Base-by-base conservation (phyloP, 768 basidiomycete species). In the Lyophyllum semitale region DNA sequence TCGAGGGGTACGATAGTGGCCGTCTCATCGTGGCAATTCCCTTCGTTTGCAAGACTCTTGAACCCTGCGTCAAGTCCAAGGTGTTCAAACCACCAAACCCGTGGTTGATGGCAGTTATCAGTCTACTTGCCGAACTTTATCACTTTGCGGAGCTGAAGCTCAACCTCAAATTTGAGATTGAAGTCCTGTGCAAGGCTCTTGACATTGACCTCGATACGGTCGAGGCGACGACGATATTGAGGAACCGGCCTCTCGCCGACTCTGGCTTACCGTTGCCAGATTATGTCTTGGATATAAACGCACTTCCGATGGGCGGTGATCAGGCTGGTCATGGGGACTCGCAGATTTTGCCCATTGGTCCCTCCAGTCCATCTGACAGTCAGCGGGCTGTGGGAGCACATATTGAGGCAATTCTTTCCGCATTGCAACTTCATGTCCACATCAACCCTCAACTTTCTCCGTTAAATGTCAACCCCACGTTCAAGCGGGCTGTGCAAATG, bases 91-190 rank as follows among this genome's bases (percentile, higher is more conserved):
- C 94, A 18, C 97, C 97, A 23, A 99, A 98, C 69, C 97, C 97
- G 1, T 99, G 97, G 97, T 74, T 99, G 47, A 95, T 98, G 89
- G 95, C 91, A 0, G 91, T 99, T 59, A 79, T 98, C 63, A 85
- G 89, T 60, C 79, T 98, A 40, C 83, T 98, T 42, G 91, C 87
- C 41, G 97, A 99, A 69, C 82, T 99, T n/a, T 98, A 99, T 71
- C 92, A 95, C 68, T 95, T 89, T 64, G 96, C 94, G 4, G 95
- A 98, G 63, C 80, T 98, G 58, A 96, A 96, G 73, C 78, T 98
- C 52, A 97, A 98, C 68, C 82, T 95, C 68, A 98, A 98, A 72
- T 99, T 99, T 66, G 97, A 98, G 73, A 98, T 99, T 51, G 97
- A 99, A 72, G 88, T 98, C 35, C 76, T 98, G 18, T 98, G 96